Percentiles rank a stretch among this genome's conserved stretches.
phyloP scores from a whole-genome alignment of 768 basidiomycete genomes.

The Pleurotus platypus region DNA sequence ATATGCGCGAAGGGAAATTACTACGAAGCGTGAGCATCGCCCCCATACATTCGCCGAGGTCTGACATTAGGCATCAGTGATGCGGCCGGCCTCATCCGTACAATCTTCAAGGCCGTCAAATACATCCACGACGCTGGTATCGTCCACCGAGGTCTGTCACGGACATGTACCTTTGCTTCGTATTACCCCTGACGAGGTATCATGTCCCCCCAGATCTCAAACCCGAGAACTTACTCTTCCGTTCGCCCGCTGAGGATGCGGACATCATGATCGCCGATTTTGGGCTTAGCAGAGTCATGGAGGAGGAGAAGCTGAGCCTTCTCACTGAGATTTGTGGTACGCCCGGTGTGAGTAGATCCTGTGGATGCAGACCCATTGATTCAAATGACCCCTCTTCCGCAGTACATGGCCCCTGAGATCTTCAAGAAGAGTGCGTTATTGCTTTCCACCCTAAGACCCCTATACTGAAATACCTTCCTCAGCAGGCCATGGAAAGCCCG shows the following conservation, averaged over 20 bases:
- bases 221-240: slow-evolving; percentile 97
- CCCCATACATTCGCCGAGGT: background rate
- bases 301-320: slow-evolving; percentile 81
- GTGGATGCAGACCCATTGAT: background rate
- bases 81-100: slow-evolving; percentile 83
- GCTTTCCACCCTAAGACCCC: background rate
- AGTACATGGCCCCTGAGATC: slow-evolving; percentile 97
- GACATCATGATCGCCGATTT: slow-evolving; percentile 99
- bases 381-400: background rate
- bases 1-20: slow-evolving; percentile 98
- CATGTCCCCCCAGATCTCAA: slow-evolving; percentile 66
- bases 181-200: background rate
- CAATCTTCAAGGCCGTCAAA: slow-evolving; percentile 81
- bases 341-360: slow-evolving; percentile 57
- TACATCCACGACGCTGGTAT: slow-evolving; percentile 92
- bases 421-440: slow-evolving; percentile 74
- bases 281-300: slow-evolving; percentile 86
- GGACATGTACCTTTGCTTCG: background rate
- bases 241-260: slow-evolving; percentile 81
- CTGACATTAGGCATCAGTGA: slow-evolving; percentile 48
- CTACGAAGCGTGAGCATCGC: slow-evolving; percentile 74
- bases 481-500: slow-evolving; percentile 93
- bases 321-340: slow-evolving; percentile 97
- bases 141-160: slow-evolving; percentile 77
- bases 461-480: slow-evolving; percentile 7